A percentile compares a stretch with the other conserved stretches of the same genome.
phyloP scores from a whole-genome alignment of 192 early-diverging fungal genomes.

The Umbelopsis sp. region DNA sequence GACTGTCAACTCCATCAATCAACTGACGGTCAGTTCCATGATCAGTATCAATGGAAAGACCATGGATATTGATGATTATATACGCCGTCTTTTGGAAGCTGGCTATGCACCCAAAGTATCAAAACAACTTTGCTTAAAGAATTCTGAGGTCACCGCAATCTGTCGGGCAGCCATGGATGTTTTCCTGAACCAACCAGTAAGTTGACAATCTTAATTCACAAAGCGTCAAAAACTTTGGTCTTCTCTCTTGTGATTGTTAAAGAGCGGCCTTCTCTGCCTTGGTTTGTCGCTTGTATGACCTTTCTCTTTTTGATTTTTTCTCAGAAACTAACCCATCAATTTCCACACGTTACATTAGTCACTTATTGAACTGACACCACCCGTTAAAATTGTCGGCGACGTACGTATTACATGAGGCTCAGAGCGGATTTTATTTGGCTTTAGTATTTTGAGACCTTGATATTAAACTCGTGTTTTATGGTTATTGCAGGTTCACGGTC shows the following conservation, averaged over 20 bases:
- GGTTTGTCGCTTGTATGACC: neutral
- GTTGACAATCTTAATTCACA: neutral
- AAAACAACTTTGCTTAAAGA: conserved; percentile 83
- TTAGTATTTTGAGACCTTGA: neutral
- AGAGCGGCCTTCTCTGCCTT: neutral
- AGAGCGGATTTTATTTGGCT: neutral
- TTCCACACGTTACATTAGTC: conserved; percentile 24
- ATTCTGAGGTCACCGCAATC: conserved; percentile 86
- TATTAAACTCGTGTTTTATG: too few species aligned
- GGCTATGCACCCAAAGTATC: conserved; percentile 73
- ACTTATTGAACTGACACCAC: conserved; percentile 71
- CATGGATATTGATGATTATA: conserved; percentile 84
- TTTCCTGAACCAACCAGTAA: conserved; percentile 80
- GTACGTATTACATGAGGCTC: conserved; percentile 39
- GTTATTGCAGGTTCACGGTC: conserved; percentile 68
- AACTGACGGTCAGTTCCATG: conserved; percentile 41
- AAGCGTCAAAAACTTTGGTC: too few species aligned
- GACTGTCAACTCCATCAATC: conserved; percentile 37
- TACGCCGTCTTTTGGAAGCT: conserved; percentile 80
- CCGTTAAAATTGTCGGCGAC: conserved; percentile 82
- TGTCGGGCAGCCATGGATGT: conserved; percentile 89
- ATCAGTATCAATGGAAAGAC: conserved; percentile 41
- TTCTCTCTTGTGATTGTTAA: too few species aligned
- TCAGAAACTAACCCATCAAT: neutral
- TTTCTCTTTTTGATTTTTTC: neutral